These are phyloP conservation scores for Rhytidhysteron rufulum DNA, from an alignment of 2,329 filamentous ascomycete species.

Conservation along the genomic window DNA sequence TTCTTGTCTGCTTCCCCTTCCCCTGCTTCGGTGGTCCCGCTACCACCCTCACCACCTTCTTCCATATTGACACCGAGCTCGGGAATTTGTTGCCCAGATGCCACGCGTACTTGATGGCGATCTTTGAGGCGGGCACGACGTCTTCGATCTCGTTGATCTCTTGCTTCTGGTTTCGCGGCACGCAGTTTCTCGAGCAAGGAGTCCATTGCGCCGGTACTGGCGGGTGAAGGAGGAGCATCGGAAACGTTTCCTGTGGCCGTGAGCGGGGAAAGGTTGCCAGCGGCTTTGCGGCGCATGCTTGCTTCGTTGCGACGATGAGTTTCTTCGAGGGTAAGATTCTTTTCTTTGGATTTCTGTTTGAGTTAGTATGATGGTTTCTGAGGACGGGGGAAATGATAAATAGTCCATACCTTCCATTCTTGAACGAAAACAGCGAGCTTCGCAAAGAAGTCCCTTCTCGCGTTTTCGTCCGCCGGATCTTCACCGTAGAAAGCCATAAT, in stretches of 20 bases:
- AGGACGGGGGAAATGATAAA: background rate
- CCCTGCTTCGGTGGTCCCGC: slow-evolving; percentile 1
- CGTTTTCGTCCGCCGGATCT: slow-evolving; percentile 85
- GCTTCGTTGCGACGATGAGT: slow-evolving; percentile 79
- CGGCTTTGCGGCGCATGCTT: slow-evolving; percentile 79
- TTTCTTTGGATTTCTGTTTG: slow-evolving; percentile 74
- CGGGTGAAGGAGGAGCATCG: slow-evolving; percentile 51
- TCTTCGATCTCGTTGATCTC: slow-evolving; percentile 84
- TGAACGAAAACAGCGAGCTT: slow-evolving; percentile 86
- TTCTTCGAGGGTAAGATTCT: slow-evolving; percentile 84
- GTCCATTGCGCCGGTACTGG: slow-evolving; percentile 91
- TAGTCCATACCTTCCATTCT: slow-evolving; percentile 82
- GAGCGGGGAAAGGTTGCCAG: slow-evolving; percentile 52
- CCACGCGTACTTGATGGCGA: slow-evolving; percentile 81
- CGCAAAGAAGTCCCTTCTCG: slow-evolving; percentile 90
- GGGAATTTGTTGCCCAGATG: slow-evolving; percentile 84
- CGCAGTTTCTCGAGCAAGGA: slow-evolving; percentile 90
- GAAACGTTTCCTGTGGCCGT: slow-evolving; percentile 42
- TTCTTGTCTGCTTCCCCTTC: slow-evolving; percentile 33
- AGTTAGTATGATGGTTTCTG: slow-evolving; percentile 9
- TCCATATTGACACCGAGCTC: slow-evolving; percentile 58
- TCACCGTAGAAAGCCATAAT: slow-evolving; percentile 97
- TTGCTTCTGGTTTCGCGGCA: slow-evolving; percentile 82
- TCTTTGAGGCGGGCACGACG: slow-evolving; percentile 86
- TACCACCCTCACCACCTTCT: slow-evolving; percentile 42